Evolutionary conservation across 2,329 filamentous ascomycete species (phyloP).

Genomic region (Ophiostoma sp.): DNA sequence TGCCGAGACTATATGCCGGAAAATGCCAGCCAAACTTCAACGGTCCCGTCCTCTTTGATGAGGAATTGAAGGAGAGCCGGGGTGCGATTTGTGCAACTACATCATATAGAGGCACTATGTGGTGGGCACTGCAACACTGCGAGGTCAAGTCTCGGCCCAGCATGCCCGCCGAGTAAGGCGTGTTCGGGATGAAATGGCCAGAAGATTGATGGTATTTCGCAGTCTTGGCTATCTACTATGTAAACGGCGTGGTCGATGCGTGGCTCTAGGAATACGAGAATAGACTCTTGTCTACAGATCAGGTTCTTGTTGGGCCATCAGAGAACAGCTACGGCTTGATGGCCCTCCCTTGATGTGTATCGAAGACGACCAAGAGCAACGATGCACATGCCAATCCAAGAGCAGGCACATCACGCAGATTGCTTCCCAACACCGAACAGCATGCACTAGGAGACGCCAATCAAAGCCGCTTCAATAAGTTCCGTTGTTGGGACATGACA

Average conservation of each 20-base stretch:
- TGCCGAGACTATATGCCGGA: background rate
- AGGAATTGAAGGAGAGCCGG: background rate
- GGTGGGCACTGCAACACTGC: background rate
- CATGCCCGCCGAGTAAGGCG: background rate
- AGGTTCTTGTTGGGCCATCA: too few species aligned
- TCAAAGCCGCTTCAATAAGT: background rate
- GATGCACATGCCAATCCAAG: background rate
- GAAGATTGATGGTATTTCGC: background rate
- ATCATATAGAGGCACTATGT: background rate
- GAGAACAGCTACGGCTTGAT: background rate
- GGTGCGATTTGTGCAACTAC: background rate
- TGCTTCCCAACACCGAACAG: background rate
- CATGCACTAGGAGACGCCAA: background rate
- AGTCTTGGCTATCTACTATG: background rate
- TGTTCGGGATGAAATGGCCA: background rate
- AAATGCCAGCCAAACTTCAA: background rate
- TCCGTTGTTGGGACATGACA: constrained; percentile 1
- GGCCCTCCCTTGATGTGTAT: too few species aligned
- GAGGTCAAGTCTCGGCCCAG: background rate
- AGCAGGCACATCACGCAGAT: background rate
- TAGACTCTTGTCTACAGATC: too few species aligned
- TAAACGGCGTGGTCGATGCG: background rate
- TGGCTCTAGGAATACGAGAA: too few species aligned
- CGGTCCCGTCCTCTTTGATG: background rate
- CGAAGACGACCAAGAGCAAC: background rate